Percentiles rank a stretch among this genome's conserved stretches.
phyloP scores from a whole-genome alignment of 495 filamentous ascomycete species.

The Penicillium pulvis region DNA sequence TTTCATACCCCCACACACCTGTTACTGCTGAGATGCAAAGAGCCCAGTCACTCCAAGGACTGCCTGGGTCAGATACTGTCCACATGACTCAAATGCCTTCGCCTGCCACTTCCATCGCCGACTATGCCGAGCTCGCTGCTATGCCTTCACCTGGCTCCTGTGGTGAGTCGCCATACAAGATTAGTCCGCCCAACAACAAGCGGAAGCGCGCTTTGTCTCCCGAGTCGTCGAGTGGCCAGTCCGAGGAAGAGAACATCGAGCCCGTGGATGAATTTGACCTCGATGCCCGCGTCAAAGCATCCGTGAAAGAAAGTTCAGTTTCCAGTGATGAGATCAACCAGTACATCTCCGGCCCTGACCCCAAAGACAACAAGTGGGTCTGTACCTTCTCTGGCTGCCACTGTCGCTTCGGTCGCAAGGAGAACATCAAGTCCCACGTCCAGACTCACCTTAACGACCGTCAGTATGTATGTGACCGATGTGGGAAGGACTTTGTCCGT shows the following conservation, averaged over 20 bases:
- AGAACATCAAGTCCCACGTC: slow-evolving; percentile 97
- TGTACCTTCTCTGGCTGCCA: slow-evolving; percentile 80
- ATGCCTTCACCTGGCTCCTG: slow-evolving; percentile 43
- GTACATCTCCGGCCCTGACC: slow-evolving; percentile 80
- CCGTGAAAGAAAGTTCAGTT: slow-evolving; percentile 73
- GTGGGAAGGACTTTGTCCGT: slow-evolving; percentile 91
- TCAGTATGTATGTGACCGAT: slow-evolving; percentile 86
- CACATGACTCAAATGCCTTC: slow-evolving; percentile 50
- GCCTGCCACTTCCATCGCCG: slow-evolving; percentile 50
- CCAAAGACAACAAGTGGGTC: slow-evolving; percentile 74
- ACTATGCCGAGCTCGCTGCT: slow-evolving; percentile 48
- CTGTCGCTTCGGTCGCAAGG: slow-evolving; percentile 86
- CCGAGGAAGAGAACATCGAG: slow-evolving; percentile 39
- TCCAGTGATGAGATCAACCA: slow-evolving; percentile 82
- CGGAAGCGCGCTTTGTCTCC: slow-evolving; percentile 13
- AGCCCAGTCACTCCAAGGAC: slow-evolving; percentile 49
- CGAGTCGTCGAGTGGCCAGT: slow-evolving; percentile 33
- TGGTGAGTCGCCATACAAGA: slow-evolving; percentile 28
- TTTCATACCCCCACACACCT: slow-evolving; percentile 37
- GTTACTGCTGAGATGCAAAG: slow-evolving; percentile 49
- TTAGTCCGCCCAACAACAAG: slow-evolving; percentile 30
- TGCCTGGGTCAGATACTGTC: slow-evolving; percentile 35
- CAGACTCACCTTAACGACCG: slow-evolving; percentile 96
- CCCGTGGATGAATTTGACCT: slow-evolving; percentile 50
- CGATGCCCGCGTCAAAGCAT: slow-evolving; percentile 50